These are phyloP conservation scores for Mesembryanthemum crystallinum DNA, from an alignment of 148 eudicot species.

Conservation along the genomic window DNA sequence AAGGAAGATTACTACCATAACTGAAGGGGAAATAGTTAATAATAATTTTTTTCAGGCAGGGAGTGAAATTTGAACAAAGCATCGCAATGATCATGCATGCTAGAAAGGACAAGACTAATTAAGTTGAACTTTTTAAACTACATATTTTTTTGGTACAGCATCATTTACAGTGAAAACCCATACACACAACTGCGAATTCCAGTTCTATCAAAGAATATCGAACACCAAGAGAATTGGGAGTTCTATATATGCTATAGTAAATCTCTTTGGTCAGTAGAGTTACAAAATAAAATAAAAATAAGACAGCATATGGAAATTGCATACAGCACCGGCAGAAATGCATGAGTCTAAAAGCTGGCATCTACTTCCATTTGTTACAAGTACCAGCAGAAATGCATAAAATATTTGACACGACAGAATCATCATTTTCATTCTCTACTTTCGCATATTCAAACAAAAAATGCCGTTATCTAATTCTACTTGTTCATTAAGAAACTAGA, in stretches of 20 bases:
- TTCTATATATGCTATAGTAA: not conserved
- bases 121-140: not conserved
- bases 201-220: not conserved
- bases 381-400: not conserved
- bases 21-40: not conserved
- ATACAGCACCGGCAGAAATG: not conserved
- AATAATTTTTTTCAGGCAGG: not conserved
- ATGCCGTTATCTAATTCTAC: not conserved
- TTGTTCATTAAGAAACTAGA: not conserved
- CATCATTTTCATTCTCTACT: not conserved
- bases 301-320: not conserved
- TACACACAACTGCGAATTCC: not conserved
- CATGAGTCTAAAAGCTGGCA: not conserved
- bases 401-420: not conserved
- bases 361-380: not conserved
- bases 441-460: not conserved
- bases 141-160: not conserved
- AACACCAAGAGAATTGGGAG: not conserved
- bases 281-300: not conserved
- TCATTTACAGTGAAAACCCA: not conserved
- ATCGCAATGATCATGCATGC: not conserved
- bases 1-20: not conserved
- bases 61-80: constrained; percentile 5
- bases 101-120: not conserved
- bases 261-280: not conserved